Percentiles rank a stretch among this genome's conserved stretches.
Conservation (phyloP, 805 yeast genomes). For the Jamesozyma rosinii region DNA sequence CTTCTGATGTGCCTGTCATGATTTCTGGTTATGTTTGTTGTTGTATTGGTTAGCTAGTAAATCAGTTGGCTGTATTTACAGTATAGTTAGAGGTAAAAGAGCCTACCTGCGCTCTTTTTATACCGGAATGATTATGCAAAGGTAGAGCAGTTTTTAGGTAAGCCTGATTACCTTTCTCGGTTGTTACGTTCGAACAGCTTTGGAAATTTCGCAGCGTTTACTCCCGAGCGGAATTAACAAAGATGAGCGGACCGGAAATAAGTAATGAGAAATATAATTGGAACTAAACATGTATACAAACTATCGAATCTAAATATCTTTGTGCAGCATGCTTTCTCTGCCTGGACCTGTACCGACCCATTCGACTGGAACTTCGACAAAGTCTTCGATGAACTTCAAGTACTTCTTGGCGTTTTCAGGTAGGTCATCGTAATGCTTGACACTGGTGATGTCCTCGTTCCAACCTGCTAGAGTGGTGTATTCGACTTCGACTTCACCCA, state of each 20-base stretch:
- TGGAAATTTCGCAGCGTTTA: no score
- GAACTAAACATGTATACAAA: not conserved
- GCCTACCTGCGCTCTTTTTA: no score
- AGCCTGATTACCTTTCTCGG: no score
- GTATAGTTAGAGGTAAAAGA: no score
- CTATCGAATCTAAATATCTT: constrained; percentile 20
- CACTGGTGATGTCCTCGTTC: constrained; percentile 71
- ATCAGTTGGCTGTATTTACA: no score
- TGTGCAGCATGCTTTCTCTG: constrained; percentile 82
- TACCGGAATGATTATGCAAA: no score
- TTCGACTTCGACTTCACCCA: constrained; percentile 86
- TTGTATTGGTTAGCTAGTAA: no score
- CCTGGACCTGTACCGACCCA: constrained; percentile 99
- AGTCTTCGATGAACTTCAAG: constrained; percentile 78
- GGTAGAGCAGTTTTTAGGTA: no score
- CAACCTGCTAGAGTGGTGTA: constrained; percentile 92
- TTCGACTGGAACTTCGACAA: constrained; percentile 70
- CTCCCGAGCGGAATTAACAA: no score
- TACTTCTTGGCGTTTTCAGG: constrained; percentile 84
- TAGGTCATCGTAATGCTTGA: constrained; percentile 62
- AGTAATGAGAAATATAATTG: not conserved
- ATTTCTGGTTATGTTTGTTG: no score
- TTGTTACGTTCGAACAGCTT: no score
- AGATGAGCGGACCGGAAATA: no score
- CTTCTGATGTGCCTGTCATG: constrained; percentile 6